Evolutionary conservation across 148 eudicot species (phyloP).

Genomic region (Cornus suecica): DNA sequence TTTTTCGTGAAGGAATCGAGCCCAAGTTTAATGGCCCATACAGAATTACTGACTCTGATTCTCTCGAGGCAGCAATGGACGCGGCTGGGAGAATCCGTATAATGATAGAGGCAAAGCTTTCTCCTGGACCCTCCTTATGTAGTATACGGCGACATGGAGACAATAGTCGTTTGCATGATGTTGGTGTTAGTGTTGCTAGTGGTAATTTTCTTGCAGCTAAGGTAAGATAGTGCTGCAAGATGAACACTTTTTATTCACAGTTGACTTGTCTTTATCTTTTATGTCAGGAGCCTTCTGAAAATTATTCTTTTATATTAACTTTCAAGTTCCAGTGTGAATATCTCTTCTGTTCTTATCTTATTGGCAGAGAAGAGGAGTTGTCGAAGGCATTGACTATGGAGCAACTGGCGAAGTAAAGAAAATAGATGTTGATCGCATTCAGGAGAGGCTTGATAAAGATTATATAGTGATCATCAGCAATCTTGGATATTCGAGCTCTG

Average conservation of each 20-base stretch:
- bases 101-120: conserved; percentile 86
- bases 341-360: neutral
- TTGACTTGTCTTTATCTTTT: neutral
- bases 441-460: conserved; percentile 90
- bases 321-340: neutral
- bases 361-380: conserved; percentile 81
- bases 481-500: conserved; percentile 95
- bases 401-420: conserved; percentile 97
- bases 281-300: neutral
- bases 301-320: neutral
- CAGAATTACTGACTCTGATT: conserved; percentile 77
- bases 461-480: conserved; percentile 80
- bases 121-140: conserved; percentile 89
- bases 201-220: conserved; percentile 96
- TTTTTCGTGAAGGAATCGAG: conserved; percentile 49
- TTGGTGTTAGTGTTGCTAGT: conserved; percentile 92
- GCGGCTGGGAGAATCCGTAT: conserved; percentile 85
- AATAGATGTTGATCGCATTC: conserved; percentile 76
- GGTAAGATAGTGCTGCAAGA: conserved; percentile 35
- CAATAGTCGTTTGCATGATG: conserved; percentile 79
- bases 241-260: neutral
- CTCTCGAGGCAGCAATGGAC: conserved; percentile 89
- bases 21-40: conserved; percentile 82
- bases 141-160: conserved; percentile 89
- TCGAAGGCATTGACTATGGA: conserved; percentile 89